Evolutionary conservation across 2,329 filamentous ascomycete genomes (phyloP), one percentile per base, ranked within the genome.

Genomic region (Alternaria arbusti): DNA sequence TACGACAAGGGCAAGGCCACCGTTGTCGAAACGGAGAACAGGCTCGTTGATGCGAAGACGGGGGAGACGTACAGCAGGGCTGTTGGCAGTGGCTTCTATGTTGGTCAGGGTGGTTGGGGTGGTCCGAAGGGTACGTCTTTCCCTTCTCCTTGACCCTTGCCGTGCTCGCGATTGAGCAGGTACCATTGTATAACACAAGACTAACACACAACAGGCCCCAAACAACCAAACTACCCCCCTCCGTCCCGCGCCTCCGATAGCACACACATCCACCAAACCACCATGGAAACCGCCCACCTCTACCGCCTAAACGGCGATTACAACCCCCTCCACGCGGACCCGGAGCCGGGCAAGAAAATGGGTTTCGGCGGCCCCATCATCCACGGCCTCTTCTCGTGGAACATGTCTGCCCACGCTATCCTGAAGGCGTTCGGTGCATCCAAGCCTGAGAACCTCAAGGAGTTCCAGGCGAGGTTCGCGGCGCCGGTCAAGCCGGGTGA

Each of bases 331-430:
- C 94, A 97, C 78, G 93, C 93, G 7, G 92, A 91, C 17, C 93
- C 93, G 12, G 92, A 93, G 81, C 92, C 93, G 0, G 93, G 93
- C 64, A 82, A 88, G 81, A 91, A 93, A 83, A 97, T 97, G 92
- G 94, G 94, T 64, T 97, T 97, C 71, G 92, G 93, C 26, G 94
- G 94, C 32, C 85, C 89, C 71, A 97, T 97, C 80, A 91, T 97
- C 79, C 94, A 97, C 82, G 94, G 94, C 20, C 85, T 97, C 49
- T 97, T 90, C 83, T 92, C 89, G 71, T 97, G 92, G 90, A 97
- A 97, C 83, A 88, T 87, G 61, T 87, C 91, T 2, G 88, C 87
- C 15, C 92, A 95, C 75, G 89, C 87, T 26, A 83, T 97, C 63
- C 83, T 97, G 59, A 87, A 91, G 79, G 82, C 86, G 43, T 84